These are phyloP conservation scores for Candida sanyaensis DNA, from an alignment of 1,139 yeast genomes.

Conservation along the genomic window DNA sequence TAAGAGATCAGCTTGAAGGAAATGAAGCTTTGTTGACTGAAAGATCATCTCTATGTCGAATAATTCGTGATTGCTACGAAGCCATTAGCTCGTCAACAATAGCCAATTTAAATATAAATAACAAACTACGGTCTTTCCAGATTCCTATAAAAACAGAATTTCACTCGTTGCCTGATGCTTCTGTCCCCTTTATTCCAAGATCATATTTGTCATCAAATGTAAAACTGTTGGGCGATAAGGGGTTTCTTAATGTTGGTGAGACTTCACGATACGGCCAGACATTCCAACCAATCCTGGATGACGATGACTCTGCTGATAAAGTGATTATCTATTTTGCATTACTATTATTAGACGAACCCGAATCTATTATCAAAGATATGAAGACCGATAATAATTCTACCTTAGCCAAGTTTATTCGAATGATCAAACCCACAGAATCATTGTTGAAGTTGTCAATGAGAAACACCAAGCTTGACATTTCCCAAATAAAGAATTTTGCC, in stretches of 20 bases:
- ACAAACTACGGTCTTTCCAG: slow-evolving; percentile 74
- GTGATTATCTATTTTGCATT: slow-evolving; percentile 60
- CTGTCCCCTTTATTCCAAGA: slow-evolving; percentile 69
- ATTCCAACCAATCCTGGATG: slow-evolving; percentile 15
- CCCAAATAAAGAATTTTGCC: slow-evolving; percentile 73
- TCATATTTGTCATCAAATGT: slow-evolving; percentile 70
- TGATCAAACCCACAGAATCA: slow-evolving; percentile 68
- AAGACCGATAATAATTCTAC: slow-evolving; percentile 64
- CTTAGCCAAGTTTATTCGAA: slow-evolving; percentile 65
- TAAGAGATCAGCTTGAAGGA: slow-evolving; percentile 51
- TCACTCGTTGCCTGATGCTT: slow-evolving; percentile 63
- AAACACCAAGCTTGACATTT: slow-evolving; percentile 18
- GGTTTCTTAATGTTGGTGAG: slow-evolving; percentile 44
- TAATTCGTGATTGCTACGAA: slow-evolving; percentile 66
- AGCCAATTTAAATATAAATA: slow-evolving; percentile 75
- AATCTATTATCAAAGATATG: slow-evolving; percentile 68
- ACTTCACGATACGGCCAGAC: slow-evolving; percentile 38
- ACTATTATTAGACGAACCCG: slow-evolving; percentile 77
- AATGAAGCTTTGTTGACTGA: slow-evolving; percentile 25
- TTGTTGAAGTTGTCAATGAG: slow-evolving; percentile 50
- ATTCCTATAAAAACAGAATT: slow-evolving; percentile 86
- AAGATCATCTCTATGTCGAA: slow-evolving; percentile 69
- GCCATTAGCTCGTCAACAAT: slow-evolving; percentile 70
- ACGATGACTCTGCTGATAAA: slow-evolving; percentile 35
- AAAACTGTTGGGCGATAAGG: slow-evolving; percentile 35